Evolutionary conservation across 768 basidiomycete genomes (phyloP).

Genomic region (Naganishia antarctica): DNA sequence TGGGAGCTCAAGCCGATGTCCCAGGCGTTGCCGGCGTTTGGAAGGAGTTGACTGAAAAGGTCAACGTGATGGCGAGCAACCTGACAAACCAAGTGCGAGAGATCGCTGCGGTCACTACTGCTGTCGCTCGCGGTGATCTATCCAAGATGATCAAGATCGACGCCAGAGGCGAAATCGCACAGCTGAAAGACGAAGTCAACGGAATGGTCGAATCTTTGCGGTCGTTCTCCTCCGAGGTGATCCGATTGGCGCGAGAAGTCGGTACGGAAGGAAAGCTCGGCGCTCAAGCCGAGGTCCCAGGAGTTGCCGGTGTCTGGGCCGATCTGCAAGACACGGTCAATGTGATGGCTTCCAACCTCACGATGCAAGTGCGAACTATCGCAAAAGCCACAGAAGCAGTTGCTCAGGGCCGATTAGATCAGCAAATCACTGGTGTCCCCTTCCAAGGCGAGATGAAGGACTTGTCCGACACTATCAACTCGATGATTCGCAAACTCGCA

Average conservation of each 20-base stretch:
- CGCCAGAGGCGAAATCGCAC: conserved; percentile 70
- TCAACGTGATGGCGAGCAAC: conserved; percentile 33
- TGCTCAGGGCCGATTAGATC: conserved; percentile 83
- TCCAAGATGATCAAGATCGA: conserved; percentile 86
- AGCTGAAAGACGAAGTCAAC: conserved; percentile 68
- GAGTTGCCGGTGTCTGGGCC: conserved; percentile 46
- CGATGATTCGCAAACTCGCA: conserved; percentile 52
- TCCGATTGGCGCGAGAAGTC: conserved; percentile 72
- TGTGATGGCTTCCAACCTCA: conserved; percentile 90
- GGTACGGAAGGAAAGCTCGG: conserved; percentile 64
- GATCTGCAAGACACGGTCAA: conserved; percentile 56
- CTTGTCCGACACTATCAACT: conserved; percentile 95
- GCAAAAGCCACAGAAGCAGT: conserved; percentile 85
- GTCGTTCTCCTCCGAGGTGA: conserved; percentile 72
- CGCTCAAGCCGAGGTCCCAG: conserved; percentile 46
- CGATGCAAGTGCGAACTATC: conserved; percentile 86
- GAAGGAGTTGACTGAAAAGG: conserved; percentile 56
- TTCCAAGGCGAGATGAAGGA: conserved; percentile 95
- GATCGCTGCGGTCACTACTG: conserved; percentile 78
- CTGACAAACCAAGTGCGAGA: conserved; percentile 50
- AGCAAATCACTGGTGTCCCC: conserved; percentile 85
- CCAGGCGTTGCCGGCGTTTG: conserved; percentile 73
- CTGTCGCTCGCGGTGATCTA: conserved; percentile 73
- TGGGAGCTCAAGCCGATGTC: conserved; percentile 82
- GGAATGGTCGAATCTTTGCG: conserved; percentile 90